A percentile compares a stretch with the other conserved stretches of the same genome.
These are phyloP conservation scores for Nicotiana paniculata DNA, from an alignment of 257 asterid genomes.

Conservation along the genomic window DNA sequence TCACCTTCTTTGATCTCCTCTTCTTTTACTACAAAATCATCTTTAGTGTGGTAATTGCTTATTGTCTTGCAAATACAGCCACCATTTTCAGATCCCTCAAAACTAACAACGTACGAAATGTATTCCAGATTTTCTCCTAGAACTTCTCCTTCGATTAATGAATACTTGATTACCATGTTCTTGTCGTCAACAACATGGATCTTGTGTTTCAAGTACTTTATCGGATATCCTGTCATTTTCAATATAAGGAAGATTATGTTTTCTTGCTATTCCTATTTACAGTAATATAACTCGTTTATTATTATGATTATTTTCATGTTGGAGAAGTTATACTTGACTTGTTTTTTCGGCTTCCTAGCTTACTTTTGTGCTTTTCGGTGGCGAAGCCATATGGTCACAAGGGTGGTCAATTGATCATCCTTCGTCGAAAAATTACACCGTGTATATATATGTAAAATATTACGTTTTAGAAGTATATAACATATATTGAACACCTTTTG, in stretches of 20 bases:
- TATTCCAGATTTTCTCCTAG: conserved; percentile 22
- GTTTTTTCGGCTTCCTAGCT: neutral
- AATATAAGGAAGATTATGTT: neutral
- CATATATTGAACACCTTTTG: too few relatives aligned
- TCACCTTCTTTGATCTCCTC: conserved; percentile 35
- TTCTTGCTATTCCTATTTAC: neutral
- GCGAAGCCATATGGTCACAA: too few relatives aligned
- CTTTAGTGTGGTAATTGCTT: conserved; percentile 28
- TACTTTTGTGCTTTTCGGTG: neutral
- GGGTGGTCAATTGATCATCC: too few relatives aligned
- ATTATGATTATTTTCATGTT: too few relatives aligned
- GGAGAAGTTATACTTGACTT: neutral
- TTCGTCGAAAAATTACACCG: too few relatives aligned
- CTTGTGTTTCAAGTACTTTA: conserved; percentile 29
- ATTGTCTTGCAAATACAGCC: conserved; percentile 28
- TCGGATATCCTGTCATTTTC: conserved; percentile 13
- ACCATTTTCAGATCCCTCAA: conserved; percentile 25
- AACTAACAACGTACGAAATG: conserved; percentile 20
- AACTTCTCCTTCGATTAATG: conserved; percentile 33
- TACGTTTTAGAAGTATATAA: too few relatives aligned
- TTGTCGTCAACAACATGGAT: conserved; percentile 25
- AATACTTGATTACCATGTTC: conserved; percentile 22
- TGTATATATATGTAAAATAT: too few relatives aligned
- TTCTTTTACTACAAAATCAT: conserved; percentile 17
- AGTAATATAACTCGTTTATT: neutral